A percentile compares a stretch with the other conserved stretches of the same genome.
phyloP scores from a whole-genome alignment of 495 filamentous ascomycete genomes.

The Hypoxylon crocopeplum region DNA sequence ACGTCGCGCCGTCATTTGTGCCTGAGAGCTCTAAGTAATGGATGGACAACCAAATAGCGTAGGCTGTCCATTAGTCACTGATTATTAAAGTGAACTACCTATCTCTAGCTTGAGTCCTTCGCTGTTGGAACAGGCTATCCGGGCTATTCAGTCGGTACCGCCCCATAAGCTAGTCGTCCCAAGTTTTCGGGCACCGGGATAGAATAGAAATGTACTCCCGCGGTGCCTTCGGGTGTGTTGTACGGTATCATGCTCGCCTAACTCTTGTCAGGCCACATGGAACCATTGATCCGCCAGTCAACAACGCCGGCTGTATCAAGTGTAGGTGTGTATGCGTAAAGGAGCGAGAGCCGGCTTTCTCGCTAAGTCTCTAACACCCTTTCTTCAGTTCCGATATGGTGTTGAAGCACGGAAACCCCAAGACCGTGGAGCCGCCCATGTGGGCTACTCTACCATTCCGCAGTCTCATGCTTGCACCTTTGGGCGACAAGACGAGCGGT shows the following conservation, averaged over 20 bases:
- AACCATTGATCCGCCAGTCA: constrained; percentile 1
- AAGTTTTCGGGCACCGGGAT: constrained; percentile 26
- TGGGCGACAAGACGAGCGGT: constrained; percentile 20
- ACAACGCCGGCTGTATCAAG: neutral
- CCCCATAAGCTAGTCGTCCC: constrained; percentile 14
- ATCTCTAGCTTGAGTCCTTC: neutral
- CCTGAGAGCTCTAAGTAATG: constrained; percentile 9
- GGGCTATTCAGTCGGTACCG: constrained; percentile 1
- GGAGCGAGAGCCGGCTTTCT: neutral
- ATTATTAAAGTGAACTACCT: constrained; percentile 29
- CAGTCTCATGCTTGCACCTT: constrained; percentile 20
- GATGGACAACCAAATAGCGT: neutral
- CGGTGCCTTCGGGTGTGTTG: constrained; percentile 13
- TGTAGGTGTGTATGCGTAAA: neutral
- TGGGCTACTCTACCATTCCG: constrained; percentile 31
- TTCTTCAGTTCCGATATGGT: no score
- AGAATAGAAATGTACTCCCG: constrained; percentile 7
- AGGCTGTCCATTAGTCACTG: constrained; percentile 26
- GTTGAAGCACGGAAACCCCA: neutral
- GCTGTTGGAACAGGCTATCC: neutral
- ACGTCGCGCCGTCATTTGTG: constrained; percentile 30
- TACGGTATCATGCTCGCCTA: constrained; percentile 17
- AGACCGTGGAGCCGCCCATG: constrained; percentile 28
- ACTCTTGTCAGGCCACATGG: constrained; percentile 12
- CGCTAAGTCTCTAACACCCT: no score